These are phyloP conservation scores for Mrakia blollopis DNA, from an alignment of 768 basidiomycete genomes.

Conservation along the genomic window DNA sequence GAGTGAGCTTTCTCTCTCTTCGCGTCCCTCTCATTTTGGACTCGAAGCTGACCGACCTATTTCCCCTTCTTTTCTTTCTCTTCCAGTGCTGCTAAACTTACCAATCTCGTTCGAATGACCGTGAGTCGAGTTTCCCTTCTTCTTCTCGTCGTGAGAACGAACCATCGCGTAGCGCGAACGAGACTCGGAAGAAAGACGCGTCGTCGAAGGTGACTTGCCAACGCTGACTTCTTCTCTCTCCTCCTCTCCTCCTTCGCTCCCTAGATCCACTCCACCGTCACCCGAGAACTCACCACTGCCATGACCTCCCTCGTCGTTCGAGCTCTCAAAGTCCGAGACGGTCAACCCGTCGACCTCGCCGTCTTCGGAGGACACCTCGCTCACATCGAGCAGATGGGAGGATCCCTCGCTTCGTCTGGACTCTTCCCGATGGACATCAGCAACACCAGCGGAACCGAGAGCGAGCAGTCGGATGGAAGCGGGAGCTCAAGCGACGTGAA, in stretches of 20 bases:
- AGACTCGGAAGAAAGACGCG: too few species aligned
- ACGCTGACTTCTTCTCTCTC: background rate
- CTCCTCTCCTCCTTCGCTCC: background rate
- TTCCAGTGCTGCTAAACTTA: slow-evolving; percentile 9
- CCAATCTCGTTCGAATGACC: slow-evolving; percentile 22
- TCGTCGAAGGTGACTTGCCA: background rate
- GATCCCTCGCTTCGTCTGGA: background rate
- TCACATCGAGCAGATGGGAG: background rate
- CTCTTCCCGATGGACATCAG: background rate
- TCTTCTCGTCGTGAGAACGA: too few species aligned
- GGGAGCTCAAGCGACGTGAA: background rate
- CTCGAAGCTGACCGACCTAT: background rate
- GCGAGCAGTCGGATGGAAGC: background rate
- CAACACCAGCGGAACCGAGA: background rate
- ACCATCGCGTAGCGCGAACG: background rate
- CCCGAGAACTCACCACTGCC: slow-evolving; percentile 24
- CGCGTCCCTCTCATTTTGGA: background rate
- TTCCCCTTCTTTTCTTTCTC: background rate
- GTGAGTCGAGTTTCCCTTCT: background rate
- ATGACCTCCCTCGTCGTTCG: slow-evolving; percentile 28
- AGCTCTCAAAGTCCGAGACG: slow-evolving; percentile 18
- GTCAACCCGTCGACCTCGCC: background rate
- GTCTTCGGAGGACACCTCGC: background rate
- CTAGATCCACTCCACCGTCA: slow-evolving; percentile 30
- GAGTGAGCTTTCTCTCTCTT: background rate